Conservation (phyloP, 441 rosid genomes). For the Brassica hybrid region DNA sequence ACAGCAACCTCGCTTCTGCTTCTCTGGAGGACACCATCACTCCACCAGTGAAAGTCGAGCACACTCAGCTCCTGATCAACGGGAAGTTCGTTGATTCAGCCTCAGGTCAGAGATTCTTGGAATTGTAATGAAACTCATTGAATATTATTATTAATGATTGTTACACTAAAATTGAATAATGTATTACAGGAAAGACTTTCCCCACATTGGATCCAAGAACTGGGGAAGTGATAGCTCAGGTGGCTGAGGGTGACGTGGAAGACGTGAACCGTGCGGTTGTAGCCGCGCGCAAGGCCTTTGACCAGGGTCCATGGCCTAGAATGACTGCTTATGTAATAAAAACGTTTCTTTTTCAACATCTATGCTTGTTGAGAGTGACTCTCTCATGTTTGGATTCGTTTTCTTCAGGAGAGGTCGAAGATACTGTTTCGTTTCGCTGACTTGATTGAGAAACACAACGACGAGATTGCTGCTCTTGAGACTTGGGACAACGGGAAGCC, state of each 20-base stretch:
- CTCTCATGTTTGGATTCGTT: background rate
- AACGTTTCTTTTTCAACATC: too few relatives aligned
- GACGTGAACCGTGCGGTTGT: slow-evolving; percentile 57
- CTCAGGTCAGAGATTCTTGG: slow-evolving; percentile 50
- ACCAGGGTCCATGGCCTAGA: slow-evolving; percentile 61
- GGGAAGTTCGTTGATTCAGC: slow-evolving; percentile 72
- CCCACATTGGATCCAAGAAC: slow-evolving; percentile 53
- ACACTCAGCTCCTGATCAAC: slow-evolving; percentile 61
- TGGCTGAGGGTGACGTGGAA: slow-evolving; percentile 56
- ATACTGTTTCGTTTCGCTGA: slow-evolving; percentile 64
- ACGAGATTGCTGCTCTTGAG: slow-evolving; percentile 63
- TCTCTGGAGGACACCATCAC: slow-evolving; percentile 52
- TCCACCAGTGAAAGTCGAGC: slow-evolving; percentile 60
- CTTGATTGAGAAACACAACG: slow-evolving; percentile 59
- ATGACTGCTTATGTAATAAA: slow-evolving; percentile 58
- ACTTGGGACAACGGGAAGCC: slow-evolving; percentile 71
- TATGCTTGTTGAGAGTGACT: slow-evolving; percentile 12
- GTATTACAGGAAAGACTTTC: slow-evolving; percentile 48
- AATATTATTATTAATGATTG: too few relatives aligned
- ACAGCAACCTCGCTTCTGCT: slow-evolving; percentile 53
- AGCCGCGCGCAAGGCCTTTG: slow-evolving; percentile 62
- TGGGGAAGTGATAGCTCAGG: slow-evolving; percentile 59
- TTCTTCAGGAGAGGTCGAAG: slow-evolving; percentile 58
- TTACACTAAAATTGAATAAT: background rate
- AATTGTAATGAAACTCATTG: too few relatives aligned